Percentiles rank a stretch among this genome's conserved stretches.
Conservation (phyloP, 495 filamentous ascomycete species). For the Delitschia confertaspora region DNA sequence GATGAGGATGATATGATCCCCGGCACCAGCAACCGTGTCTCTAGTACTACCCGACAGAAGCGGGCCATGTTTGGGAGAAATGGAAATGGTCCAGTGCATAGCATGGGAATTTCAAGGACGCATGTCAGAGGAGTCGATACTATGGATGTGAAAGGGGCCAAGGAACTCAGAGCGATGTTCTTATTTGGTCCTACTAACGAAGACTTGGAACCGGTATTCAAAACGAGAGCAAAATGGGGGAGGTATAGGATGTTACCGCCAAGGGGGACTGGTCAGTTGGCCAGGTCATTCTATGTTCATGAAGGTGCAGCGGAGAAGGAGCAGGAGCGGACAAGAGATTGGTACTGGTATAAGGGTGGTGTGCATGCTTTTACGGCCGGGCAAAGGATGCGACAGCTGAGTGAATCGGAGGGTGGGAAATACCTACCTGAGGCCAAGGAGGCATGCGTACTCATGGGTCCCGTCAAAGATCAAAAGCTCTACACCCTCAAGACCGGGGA, state of each 20-base stretch:
- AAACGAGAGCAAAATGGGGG: conserved; percentile 43
- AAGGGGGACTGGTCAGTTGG: conserved; percentile 28
- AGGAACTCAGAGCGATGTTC: conserved; percentile 7
- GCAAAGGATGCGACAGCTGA: conserved; percentile 26
- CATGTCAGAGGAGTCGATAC: conserved; percentile 1
- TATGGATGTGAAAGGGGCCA: conserved; percentile 6
- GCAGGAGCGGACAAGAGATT: conserved; percentile 44
- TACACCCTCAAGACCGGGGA: conserved; percentile 39
- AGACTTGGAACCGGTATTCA: conserved; percentile 40
- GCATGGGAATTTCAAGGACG: conserved; percentile 10
- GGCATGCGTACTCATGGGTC: conserved; percentile 47
- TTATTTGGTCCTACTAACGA: conserved; percentile 27
- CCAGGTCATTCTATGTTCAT: conserved; percentile 39
- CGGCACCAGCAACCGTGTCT: not conserved
- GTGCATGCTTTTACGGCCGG: conserved; percentile 35
- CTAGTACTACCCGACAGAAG: not conserved
- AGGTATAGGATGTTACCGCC: conserved; percentile 45
- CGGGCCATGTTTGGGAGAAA: not conserved
- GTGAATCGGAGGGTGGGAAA: conserved; percentile 26
- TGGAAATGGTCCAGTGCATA: not conserved
- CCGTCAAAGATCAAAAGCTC: conserved; percentile 37
- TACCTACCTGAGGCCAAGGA: conserved; percentile 39
- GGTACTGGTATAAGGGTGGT: conserved; percentile 44
- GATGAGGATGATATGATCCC: conserved; percentile 1
- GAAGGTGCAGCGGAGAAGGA: conserved; percentile 40